Evolutionary conservation across 2,329 filamentous ascomycete genomes (phyloP).

Genomic region (Fusarium beomiforme): DNA sequence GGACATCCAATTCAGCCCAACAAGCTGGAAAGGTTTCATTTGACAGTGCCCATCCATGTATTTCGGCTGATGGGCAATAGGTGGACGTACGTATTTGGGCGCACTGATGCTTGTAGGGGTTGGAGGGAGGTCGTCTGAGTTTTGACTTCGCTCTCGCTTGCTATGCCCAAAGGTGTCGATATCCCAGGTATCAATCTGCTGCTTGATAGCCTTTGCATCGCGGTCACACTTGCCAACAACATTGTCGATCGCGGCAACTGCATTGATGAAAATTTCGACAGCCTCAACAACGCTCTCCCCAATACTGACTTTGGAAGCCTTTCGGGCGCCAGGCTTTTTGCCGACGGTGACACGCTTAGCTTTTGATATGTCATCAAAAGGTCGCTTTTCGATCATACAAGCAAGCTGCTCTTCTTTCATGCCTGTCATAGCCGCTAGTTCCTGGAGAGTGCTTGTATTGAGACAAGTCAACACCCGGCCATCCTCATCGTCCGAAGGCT

Average conservation of each 20-base stretch:
- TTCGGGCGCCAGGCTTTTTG: slow-evolving; percentile 59
- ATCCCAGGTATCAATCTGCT: slow-evolving; percentile 59
- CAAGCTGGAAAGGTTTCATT: slow-evolving; percentile 93
- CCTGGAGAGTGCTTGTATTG: slow-evolving; percentile 79
- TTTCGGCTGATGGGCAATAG: slow-evolving; percentile 71
- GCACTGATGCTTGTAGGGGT: slow-evolving; percentile 54
- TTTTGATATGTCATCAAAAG: slow-evolving; percentile 74
- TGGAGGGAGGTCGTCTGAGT: slow-evolving; percentile 51
- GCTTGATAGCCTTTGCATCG: slow-evolving; percentile 68
- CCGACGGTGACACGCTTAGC: slow-evolving; percentile 71
- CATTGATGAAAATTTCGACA: slow-evolving; percentile 77
- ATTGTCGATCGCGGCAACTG: slow-evolving; percentile 84
- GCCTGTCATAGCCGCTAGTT: slow-evolving; percentile 84
- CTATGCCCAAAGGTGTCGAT: slow-evolving; percentile 58
- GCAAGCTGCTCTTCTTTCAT: slow-evolving; percentile 76
- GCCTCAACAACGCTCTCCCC: slow-evolving; percentile 63
- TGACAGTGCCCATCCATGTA: slow-evolving; percentile 80
- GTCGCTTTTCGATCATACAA: slow-evolving; percentile 76
- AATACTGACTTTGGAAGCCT: slow-evolving; percentile 58
- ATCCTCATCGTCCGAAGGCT: slow-evolving; percentile 45
- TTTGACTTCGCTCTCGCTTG: slow-evolving; percentile 46
- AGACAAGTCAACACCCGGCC: slow-evolving; percentile 77
- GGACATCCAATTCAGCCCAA: slow-evolving; percentile 94
- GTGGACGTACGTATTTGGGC: slow-evolving; percentile 52
- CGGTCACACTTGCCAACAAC: slow-evolving; percentile 80